phyloP scores from a whole-genome alignment of 495 filamentous ascomycete genomes.

The Staphylotrichum longicolle region DNA sequence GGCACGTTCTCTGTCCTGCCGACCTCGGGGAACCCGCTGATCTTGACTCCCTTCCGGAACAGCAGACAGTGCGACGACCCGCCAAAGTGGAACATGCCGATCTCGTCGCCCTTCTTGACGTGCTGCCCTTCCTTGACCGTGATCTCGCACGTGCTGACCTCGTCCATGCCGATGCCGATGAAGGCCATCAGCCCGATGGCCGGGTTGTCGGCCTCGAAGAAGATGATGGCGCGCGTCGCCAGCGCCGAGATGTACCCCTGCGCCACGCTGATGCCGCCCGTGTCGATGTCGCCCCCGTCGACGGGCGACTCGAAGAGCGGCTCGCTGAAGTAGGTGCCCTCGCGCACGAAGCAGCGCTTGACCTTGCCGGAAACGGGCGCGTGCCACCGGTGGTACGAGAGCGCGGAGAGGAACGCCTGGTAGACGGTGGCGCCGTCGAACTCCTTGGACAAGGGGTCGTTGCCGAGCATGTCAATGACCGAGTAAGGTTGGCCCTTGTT shows the following conservation, averaged over 20 bases:
- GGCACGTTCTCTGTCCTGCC: slow-evolving; percentile 55
- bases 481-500: slow-evolving; percentile 67
- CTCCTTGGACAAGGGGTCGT: slow-evolving; percentile 47
- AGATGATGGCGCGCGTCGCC: slow-evolving; percentile 61
- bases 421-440: slow-evolving; percentile 65
- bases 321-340: slow-evolving; percentile 70
- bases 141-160: slow-evolving; percentile 67
- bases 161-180: slow-evolving; percentile 67
- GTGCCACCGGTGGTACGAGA: slow-evolving; percentile 73
- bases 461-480: slow-evolving; percentile 59
- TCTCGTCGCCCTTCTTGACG: slow-evolving; percentile 62
- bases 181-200: slow-evolving; percentile 65
- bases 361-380: slow-evolving; percentile 59
- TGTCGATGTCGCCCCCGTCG: slow-evolving; percentile 35
- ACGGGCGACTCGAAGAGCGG: slow-evolving; percentile 50
- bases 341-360: slow-evolving; percentile 51
- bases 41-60: slow-evolving; percentile 48
- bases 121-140: slow-evolving; percentile 59
- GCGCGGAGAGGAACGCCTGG: slow-evolving; percentile 62
- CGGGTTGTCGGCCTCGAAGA: slow-evolving; percentile 65
- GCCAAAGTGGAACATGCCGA: slow-evolving; percentile 75
- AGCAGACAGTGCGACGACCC: slow-evolving; percentile 64
- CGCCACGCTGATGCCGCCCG: slow-evolving; percentile 36
- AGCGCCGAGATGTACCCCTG: slow-evolving; percentile 61
- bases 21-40: slow-evolving; percentile 49